Conservation (phyloP, 2,329 filamentous ascomycete species). For the Dendryphion nanum region DNA sequence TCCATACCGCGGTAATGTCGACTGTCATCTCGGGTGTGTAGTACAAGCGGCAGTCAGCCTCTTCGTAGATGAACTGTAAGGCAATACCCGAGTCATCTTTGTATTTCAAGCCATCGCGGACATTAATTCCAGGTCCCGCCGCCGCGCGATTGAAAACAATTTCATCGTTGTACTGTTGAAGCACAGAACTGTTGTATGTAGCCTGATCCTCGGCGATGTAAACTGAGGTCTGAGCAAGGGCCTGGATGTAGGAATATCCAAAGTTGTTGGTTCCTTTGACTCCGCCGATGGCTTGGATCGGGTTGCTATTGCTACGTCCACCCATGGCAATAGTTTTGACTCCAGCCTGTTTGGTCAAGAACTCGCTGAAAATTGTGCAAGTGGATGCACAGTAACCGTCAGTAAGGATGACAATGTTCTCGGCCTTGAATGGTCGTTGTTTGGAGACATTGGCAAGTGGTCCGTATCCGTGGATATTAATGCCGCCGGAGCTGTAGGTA, state of each 20-base stretch:
- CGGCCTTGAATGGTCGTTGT: slow-evolving; percentile 52
- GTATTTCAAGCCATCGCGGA: slow-evolving; percentile 32
- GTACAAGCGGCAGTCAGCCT: slow-evolving; percentile 40
- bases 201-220: slow-evolving; percentile 14
- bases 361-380: slow-evolving; percentile 57
- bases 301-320: slow-evolving; percentile 45
- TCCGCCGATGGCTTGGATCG: slow-evolving; percentile 56
- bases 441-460: slow-evolving; percentile 45
- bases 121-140: slow-evolving; percentile 26
- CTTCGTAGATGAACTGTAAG: slow-evolving; percentile 41
- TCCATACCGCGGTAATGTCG: slow-evolving; percentile 38
- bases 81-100: slow-evolving; percentile 32
- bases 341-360: slow-evolving; percentile 52
- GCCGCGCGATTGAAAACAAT: slow-evolving; percentile 25
- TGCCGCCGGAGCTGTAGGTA: slow-evolving; percentile 30
- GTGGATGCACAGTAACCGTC: slow-evolving; percentile 61
- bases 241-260: slow-evolving; percentile 32
- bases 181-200: slow-evolving; percentile 23
- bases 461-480: slow-evolving; percentile 36
- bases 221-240: slow-evolving; percentile 20
- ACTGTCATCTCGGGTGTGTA: slow-evolving; percentile 44
- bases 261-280: slow-evolving; percentile 50
- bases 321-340: slow-evolving; percentile 57
- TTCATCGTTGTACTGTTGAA: slow-evolving; percentile 24
- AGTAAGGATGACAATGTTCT: slow-evolving; percentile 53